phyloP scores from a whole-genome alignment of 345 rosid genomes.

The Gossypium rotundifolium region DNA sequence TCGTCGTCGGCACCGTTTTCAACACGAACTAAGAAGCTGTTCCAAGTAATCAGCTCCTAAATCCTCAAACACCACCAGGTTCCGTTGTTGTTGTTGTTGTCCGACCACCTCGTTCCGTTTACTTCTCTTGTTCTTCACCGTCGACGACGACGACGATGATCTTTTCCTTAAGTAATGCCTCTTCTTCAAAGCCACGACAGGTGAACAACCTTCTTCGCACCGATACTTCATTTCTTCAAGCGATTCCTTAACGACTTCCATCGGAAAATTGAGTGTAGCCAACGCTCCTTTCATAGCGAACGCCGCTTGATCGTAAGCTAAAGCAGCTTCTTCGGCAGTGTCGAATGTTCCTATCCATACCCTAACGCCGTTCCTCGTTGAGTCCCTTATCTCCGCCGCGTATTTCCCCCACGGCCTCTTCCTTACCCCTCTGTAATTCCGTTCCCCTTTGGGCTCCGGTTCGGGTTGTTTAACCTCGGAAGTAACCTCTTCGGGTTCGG shows the following conservation, averaged over 20 bases:
- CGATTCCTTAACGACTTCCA: slow-evolving; percentile 43
- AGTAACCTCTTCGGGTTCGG: slow-evolving; percentile 15
- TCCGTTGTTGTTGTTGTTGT: slow-evolving; percentile 12
- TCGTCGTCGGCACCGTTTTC: background rate
- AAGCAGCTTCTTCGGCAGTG: slow-evolving; percentile 61
- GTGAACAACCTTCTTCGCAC: slow-evolving; percentile 54
- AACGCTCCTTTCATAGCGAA: slow-evolving; percentile 43
- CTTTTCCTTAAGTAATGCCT: slow-evolving; percentile 46
- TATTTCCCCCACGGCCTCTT: slow-evolving; percentile 73
- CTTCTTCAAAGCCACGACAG: slow-evolving; percentile 53
- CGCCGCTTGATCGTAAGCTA: slow-evolving; percentile 81
- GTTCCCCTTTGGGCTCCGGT: slow-evolving; percentile 18
- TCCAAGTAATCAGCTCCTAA: slow-evolving; percentile 67
- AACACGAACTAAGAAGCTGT: slow-evolving; percentile 53
- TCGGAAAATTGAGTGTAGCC: slow-evolving; percentile 60
- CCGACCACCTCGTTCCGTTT: slow-evolving; percentile 15
- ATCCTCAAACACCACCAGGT: slow-evolving; percentile 58
- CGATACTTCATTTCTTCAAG: slow-evolving; percentile 41
- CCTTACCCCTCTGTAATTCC: slow-evolving; percentile 55
- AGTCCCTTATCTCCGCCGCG: slow-evolving; percentile 78
- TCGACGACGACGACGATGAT: background rate
- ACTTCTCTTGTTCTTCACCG: slow-evolving; percentile 16
- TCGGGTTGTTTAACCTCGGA: slow-evolving; percentile 7
- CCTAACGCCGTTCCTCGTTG: slow-evolving; percentile 50
- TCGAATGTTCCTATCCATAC: slow-evolving; percentile 82